Base-by-base conservation (phyloP, 192 early-diverging fungal genomes). In the Phlyctochytrium bullatum region DNA sequence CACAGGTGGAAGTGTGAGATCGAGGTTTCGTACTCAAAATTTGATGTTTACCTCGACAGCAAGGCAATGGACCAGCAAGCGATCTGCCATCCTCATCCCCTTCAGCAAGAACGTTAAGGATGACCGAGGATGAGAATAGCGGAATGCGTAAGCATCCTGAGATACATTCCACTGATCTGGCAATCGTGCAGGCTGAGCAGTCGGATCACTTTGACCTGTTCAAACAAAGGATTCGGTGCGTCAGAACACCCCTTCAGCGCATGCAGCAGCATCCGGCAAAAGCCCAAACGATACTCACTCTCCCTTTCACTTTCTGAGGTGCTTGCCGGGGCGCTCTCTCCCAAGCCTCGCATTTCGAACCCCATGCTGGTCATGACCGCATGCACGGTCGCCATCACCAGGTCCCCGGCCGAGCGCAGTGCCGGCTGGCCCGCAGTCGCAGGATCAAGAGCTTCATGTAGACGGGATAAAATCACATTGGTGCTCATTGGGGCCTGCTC, bases 81-180 rank as follows among this genome's bases (percentile, higher is more conserved):
- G 86, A 62, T 78, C 69, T 3, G 77, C 85, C n/a, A 92, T 51
- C 52, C 78, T 80, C 24, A 92, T 74, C 23, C 79, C 77, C 64
- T 91, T 92, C 24, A 92, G 68, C 16, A 89, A 62, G 59, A 88
- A 91, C 0, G 83, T 88, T 16, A 91, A 73, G 16, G 82, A 73
- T 0, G 89, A 91, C 33, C 88, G 83, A 2, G 82, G 70, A 68
- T 91, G 91, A 3, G 63, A 80, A 62, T 90, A 91, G 62, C 83
- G 76, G 62, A 89, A 81, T 6, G 84, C 74, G 59, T 83, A 92
- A 23, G 81, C 74, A 28, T 88, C 85, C 69, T 76, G 80, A 28
- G 80, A 67, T 1, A 66, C 58, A 72, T 89, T 90, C 90, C 90
- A 91, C 30, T 73, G 68, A 27, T 54, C 25, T 2, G 86, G 84